Percentiles rank a stretch among this genome's conserved stretches.
Conservation (phyloP, 768 basidiomycete genomes). For the Boletus sp. region DNA sequence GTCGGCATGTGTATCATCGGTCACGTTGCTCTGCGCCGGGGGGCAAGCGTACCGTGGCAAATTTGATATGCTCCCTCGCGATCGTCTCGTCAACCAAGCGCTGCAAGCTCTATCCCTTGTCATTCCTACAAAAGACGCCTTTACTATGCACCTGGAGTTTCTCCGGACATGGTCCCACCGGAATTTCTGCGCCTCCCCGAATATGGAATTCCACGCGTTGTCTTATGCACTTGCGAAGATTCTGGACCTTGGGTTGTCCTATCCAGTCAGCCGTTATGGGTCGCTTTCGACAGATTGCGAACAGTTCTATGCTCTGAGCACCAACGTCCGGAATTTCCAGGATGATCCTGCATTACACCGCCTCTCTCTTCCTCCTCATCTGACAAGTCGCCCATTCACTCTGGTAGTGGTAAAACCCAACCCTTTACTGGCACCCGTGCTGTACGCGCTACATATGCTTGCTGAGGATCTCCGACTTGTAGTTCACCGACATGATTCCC, state of each 20-base stretch:
- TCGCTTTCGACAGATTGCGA: slow-evolving; percentile 44
- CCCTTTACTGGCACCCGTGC: slow-evolving; percentile 51
- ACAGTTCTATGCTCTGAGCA: slow-evolving; percentile 39
- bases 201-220: slow-evolving; percentile 59
- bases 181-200: slow-evolving; percentile 42
- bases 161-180: slow-evolving; percentile 54
- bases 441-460: slow-evolving; percentile 77
- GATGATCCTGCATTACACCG: slow-evolving; percentile 59
- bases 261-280: slow-evolving; percentile 13
- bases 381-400: slow-evolving; percentile 28
- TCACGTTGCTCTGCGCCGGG: slow-evolving; percentile 54
- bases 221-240: slow-evolving; percentile 47
- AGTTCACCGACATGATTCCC: slow-evolving; percentile 51
- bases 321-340: slow-evolving; percentile 46
- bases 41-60: slow-evolving; percentile 45
- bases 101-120: slow-evolving; percentile 63
- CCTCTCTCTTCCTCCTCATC: slow-evolving; percentile 38
- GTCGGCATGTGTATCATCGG: slow-evolving; percentile 49
- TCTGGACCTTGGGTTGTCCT: slow-evolving; percentile 41
- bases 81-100: slow-evolving; percentile 55
- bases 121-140: slow-evolving; percentile 55
- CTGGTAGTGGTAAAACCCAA: slow-evolving; percentile 36
- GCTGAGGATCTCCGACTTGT: slow-evolving; percentile 67
- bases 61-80: slow-evolving; percentile 55
- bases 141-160: slow-evolving; percentile 54